A percentile compares a stretch with the other conserved stretches of the same genome.
Conservation (phyloP, 1,284 basidiomycete genomes). For the Schizopora paradoxa region DNA sequence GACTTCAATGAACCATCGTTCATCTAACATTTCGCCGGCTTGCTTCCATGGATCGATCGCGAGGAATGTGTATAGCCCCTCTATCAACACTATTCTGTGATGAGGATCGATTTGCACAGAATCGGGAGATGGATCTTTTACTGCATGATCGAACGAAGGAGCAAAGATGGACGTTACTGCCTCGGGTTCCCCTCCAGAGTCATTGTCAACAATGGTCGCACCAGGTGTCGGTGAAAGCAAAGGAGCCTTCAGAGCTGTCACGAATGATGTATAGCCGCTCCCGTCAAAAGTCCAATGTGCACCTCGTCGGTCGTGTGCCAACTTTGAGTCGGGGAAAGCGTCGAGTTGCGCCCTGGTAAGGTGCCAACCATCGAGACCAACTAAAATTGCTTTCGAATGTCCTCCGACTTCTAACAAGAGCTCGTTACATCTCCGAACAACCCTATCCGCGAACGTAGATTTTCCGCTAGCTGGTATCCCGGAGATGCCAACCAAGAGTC, state of each 20-base stretch:
- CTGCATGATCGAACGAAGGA: slow-evolving; percentile 70
- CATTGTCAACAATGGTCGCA: neutral
- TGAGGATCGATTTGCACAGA: slow-evolving; percentile 50
- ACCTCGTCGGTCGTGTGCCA: slow-evolving; percentile 66
- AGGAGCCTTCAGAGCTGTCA: slow-evolving; percentile 45
- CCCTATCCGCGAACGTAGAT: slow-evolving; percentile 57
- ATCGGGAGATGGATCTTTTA: slow-evolving; percentile 59
- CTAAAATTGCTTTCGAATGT: slow-evolving; percentile 46
- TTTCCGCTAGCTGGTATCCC: slow-evolving; percentile 86
- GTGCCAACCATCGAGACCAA: slow-evolving; percentile 88
- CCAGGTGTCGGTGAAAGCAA: slow-evolving; percentile 23
- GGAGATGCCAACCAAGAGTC: slow-evolving; percentile 71
- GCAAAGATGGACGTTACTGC: slow-evolving; percentile 40
- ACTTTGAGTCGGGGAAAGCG: slow-evolving; percentile 60
- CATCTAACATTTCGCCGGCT: slow-evolving; percentile 65
- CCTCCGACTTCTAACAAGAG: slow-evolving; percentile 24
- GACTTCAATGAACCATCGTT: slow-evolving; percentile 73
- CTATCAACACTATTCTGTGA: slow-evolving; percentile 76
- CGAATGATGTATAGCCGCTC: slow-evolving; percentile 58
- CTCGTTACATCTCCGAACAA: slow-evolving; percentile 48
- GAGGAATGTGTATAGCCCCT: slow-evolving; percentile 80
- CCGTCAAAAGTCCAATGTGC: slow-evolving; percentile 74
- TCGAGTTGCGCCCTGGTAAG: slow-evolving; percentile 62
- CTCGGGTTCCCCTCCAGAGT: slow-evolving; percentile 2
- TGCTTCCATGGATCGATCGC: slow-evolving; percentile 67